phyloP scores from a whole-genome alignment of 148 eudicot species.

The Rhododendron ferrugineum region DNA sequence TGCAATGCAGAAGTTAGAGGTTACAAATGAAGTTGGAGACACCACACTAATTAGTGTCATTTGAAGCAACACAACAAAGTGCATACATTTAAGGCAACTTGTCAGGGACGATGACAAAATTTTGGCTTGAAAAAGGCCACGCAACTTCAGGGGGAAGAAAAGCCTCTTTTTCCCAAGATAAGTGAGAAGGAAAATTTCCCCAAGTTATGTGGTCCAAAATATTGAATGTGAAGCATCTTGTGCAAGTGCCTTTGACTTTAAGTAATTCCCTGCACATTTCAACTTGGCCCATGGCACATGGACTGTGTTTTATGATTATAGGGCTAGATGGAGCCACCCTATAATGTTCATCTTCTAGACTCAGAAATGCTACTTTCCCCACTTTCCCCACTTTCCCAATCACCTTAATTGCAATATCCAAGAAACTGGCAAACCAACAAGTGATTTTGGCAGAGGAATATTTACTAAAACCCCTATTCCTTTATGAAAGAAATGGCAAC shows the following conservation, averaged over 20 bases:
- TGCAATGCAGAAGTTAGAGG: neutral
- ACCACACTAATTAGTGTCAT: neutral
- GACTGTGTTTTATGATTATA: neutral
- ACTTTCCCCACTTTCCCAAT: neutral
- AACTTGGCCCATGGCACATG: neutral
- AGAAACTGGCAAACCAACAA: neutral
- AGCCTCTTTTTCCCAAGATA: neutral
- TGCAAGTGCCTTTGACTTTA: neutral
- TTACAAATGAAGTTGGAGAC: neutral
- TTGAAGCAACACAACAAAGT: neutral
- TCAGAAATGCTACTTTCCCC: neutral
- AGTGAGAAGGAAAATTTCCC: neutral
- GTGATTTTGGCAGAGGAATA: neutral
- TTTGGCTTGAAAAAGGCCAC: neutral
- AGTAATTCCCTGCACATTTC: neutral
- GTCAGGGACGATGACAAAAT: neutral
- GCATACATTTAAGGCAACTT: neutral
- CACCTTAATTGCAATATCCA: neutral
- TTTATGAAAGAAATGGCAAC: neutral
- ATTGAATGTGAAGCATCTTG: neutral
- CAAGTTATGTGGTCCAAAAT: constrained; percentile 10
- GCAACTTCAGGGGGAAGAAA: neutral
- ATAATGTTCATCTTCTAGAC: neutral
- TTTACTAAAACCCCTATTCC: neutral
- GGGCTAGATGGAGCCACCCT: neutral